Base-by-base conservation (phyloP, 2,329 filamentous ascomycete species). In the Fusarium falciforme region DNA sequence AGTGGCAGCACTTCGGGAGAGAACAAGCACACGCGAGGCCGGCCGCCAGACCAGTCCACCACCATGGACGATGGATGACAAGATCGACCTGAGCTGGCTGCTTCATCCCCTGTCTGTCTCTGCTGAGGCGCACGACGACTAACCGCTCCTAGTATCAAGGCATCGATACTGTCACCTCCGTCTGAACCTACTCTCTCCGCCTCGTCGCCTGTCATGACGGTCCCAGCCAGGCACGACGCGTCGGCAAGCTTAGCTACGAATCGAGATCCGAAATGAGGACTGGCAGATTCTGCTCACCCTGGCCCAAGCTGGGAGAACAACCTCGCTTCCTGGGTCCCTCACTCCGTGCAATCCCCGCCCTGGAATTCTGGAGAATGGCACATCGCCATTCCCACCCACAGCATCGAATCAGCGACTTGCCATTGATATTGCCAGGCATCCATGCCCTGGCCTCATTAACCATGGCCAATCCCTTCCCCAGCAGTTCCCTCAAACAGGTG, bases 301-400 rank as follows among this genome's bases (percentile, higher is more conserved):
- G 68, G 62, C 54, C 68, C 63, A 36, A 40, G 49, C 4, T 54
- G 49, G n/a, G 29, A 54, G 22, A 58, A 61, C 59, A 66, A 33
- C 60, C 60, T 65, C 73, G 33, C 63, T 63, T 44, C 61, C 49
- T 54, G 49, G 27, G 49, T 54, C 36, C 22, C 33, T 38, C 42
- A 60, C 66, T 70, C 55, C 44, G 44, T 61, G 61, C 44, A 55
- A 68, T 71, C 68, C 66, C 70, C 64, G 72, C 66, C 59, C 63
- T 68, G 66, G 54, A 66, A 52, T 72, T 74, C 66, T 65, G 72
- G 60, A 70, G 74, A 78, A 70, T 70, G 66, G 68, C 62, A 77
- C 68, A 72, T 72, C 63, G 61, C 65, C 65, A 66, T 67, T 67
- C 68, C 61, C 68, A 62, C 61, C 52, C 64, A 64, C 65, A 64